These are phyloP conservation scores for Aspergillus diversus DNA, from an alignment of 495 filamentous ascomycete genomes.

Conservation along the genomic window DNA sequence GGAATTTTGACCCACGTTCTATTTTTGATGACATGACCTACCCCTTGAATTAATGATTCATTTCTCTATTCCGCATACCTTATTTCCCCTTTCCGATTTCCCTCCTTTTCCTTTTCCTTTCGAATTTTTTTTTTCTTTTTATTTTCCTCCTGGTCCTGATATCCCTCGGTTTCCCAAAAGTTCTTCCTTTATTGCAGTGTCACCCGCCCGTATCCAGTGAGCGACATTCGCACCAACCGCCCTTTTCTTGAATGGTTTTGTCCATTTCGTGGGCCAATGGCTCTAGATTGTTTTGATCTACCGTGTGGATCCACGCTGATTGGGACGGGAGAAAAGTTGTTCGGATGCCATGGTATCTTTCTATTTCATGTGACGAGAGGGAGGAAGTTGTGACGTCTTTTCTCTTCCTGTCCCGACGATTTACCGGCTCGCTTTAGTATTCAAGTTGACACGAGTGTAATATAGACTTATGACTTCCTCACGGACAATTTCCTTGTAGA, in stretches of 20 bases:
- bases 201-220: slow-evolving; percentile 43
- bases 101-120: slow-evolving; percentile 24
- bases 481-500: slow-evolving; percentile 22
- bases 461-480: slow-evolving; percentile 47
- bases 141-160: slow-evolving; percentile 48
- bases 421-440: slow-evolving; percentile 28
- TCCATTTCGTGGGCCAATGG: slow-evolving; percentile 9
- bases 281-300: slow-evolving; percentile 3
- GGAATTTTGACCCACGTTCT: slow-evolving; percentile 43
- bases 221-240: slow-evolving; percentile 36
- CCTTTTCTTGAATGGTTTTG: slow-evolving; percentile 5
- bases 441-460: slow-evolving; percentile 37
- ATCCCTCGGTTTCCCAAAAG: slow-evolving; percentile 55
- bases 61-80: slow-evolving; percentile 30
- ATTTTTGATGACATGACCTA: slow-evolving; percentile 47
- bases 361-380: slow-evolving; percentile 28
- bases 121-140: slow-evolving; percentile 25
- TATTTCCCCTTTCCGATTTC: slow-evolving; percentile 30
- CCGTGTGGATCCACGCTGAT: slow-evolving; percentile 1
- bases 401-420: slow-evolving; percentile 32
- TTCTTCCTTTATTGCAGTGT: slow-evolving; percentile 45
- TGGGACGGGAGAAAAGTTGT: slow-evolving; percentile 32
- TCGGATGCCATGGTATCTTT: slow-evolving; percentile 32
- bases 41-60: slow-evolving; percentile 38
- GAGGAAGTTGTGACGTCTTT: slow-evolving; percentile 41